phyloP scores from a whole-genome alignment of 176 grass and related monocot genomes.

The Dactylis glomerata region DNA sequence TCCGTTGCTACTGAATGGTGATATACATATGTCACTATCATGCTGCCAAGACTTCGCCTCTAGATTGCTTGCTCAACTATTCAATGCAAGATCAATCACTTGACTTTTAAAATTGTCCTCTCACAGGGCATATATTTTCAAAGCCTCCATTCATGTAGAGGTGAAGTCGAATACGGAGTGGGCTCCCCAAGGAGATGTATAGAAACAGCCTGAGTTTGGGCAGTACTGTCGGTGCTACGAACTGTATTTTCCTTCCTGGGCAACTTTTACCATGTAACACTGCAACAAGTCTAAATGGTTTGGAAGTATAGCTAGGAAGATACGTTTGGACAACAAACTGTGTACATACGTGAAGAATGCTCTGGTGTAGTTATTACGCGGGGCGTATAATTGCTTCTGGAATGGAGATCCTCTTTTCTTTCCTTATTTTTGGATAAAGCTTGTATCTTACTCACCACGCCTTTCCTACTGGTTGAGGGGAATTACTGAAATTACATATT shows the following conservation, averaged over 20 bases:
- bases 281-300: conserved; percentile 26
- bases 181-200: conserved; percentile 35
- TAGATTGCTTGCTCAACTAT: conserved; percentile 7
- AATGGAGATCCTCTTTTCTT: conserved; percentile 2
- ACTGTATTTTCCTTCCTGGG: conserved; percentile 30
- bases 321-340: conserved; percentile 12
- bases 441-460: not conserved
- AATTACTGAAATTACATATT: not conserved
- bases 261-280: conserved; percentile 42
- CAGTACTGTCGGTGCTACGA: not conserved
- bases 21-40: not conserved
- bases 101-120: not conserved
- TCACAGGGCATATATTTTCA: conserved; percentile 61
- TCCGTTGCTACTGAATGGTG: not conserved
- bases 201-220: conserved; percentile 27
- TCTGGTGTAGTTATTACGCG: not conserved
- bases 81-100: not conserved
- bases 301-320: conserved; percentile 31
- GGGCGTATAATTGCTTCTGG: conserved; percentile 41
- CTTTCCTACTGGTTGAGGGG: not conserved
- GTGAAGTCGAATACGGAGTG: conserved; percentile 26
- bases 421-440: not conserved
- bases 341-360: conserved; percentile 40
- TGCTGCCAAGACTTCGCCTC: conserved; percentile 1
- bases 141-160: conserved; percentile 50